A percentile compares a stretch with the other conserved stretches of the same genome.
phyloP scores from a whole-genome alignment of 2,329 filamentous ascomycete species.

The Ramichloridium luteum region DNA sequence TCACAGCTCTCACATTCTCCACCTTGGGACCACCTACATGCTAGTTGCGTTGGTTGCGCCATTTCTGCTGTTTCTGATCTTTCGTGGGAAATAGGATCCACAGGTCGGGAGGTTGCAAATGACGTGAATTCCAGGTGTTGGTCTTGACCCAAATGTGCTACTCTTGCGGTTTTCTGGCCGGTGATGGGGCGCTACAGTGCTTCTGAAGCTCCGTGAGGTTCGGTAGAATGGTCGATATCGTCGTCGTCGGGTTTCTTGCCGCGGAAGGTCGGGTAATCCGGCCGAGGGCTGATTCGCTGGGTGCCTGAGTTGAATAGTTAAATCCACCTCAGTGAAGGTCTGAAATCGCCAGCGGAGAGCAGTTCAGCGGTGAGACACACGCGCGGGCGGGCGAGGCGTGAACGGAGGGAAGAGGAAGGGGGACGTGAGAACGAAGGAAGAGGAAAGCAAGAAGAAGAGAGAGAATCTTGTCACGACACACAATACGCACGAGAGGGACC shows the following conservation, averaged over 20 bases:
- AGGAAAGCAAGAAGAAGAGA: not conserved
- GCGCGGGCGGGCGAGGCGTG: not conserved
- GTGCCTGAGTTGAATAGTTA: constrained; percentile 24
- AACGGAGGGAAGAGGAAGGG: constrained; percentile 1
- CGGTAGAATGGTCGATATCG: too few species aligned
- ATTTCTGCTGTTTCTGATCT: constrained; percentile 51
- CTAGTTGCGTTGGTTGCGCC: constrained; percentile 87
- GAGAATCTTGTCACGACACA: too few species aligned
- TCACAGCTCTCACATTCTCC: constrained; percentile 1
- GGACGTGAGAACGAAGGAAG: constrained; percentile 1
- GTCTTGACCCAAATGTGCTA: too few species aligned
- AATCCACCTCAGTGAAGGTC: constrained; percentile 21
- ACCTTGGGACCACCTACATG: constrained; percentile 44
- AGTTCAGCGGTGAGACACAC: not conserved
- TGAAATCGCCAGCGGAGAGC: not conserved
- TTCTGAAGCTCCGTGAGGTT: too few species aligned
- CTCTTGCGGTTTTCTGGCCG: too few species aligned
- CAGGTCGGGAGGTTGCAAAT: too few species aligned
- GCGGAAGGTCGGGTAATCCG: not conserved
- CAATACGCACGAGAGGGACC: too few species aligned
- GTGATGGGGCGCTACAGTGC: too few species aligned
- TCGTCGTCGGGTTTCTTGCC: too few species aligned
- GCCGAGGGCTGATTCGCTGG: constrained; percentile 17
- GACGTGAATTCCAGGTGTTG: too few species aligned
- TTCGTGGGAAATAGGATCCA: constrained; percentile 6